These are phyloP conservation scores for Triticum timopheevii DNA, from an alignment of 176 grass and related monocot genomes.

Conservation along the genomic window DNA sequence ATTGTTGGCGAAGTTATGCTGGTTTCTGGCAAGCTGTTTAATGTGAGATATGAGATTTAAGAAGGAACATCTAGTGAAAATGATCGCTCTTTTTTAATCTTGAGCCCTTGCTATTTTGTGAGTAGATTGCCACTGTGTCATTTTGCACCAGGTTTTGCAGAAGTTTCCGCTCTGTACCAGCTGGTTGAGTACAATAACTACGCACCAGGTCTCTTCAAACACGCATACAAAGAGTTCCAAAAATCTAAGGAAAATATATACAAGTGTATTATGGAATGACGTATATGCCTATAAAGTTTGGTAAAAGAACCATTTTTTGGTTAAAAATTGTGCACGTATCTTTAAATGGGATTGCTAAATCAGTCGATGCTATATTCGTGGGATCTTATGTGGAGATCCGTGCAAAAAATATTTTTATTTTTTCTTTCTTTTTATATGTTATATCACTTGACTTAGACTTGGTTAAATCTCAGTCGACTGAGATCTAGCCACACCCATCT, in stretches of 20 bases:
- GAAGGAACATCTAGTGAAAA: neutral
- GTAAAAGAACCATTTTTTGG: neutral
- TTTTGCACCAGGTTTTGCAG: neutral
- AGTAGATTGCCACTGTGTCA: slow-evolving; percentile 6
- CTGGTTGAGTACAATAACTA: neutral
- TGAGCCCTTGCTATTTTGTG: neutral
- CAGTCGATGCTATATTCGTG: no score
- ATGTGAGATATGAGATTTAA: neutral
- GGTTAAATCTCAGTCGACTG: no score
- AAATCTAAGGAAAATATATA: neutral
- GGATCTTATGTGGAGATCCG: no score
- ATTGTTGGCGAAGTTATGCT: neutral
- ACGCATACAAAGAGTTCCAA: neutral
- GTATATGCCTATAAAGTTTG: neutral
- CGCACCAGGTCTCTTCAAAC: no score
- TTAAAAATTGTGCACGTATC: neutral
- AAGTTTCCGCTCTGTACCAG: neutral
- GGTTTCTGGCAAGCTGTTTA: neutral
- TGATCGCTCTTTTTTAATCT: neutral
- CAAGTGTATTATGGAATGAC: neutral
- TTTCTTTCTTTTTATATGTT: no score
- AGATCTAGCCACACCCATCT: neutral
- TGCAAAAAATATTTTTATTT: no score
- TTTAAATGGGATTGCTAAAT: neutral
- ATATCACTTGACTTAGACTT: no score